Evolutionary conservation across 1,284 basidiomycete genomes (phyloP), one percentile per base, ranked within the genome.

Genomic region (Moesziomyces parantarcticus): DNA sequence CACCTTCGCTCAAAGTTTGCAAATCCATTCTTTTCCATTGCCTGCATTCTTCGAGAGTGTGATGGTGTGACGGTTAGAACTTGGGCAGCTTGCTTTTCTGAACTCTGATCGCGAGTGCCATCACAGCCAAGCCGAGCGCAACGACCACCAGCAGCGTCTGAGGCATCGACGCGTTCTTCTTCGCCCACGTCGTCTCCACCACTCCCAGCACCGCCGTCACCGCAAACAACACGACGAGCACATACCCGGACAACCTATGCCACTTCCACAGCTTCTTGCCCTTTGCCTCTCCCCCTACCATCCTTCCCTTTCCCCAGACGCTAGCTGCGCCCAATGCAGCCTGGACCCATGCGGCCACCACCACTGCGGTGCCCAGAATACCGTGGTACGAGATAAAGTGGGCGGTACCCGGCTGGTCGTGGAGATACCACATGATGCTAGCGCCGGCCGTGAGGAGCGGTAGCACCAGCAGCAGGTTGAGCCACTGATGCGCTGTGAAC

Each of bases 361-460:
- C 65, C 9, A 58, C 56, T 9, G 45, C 43, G 1, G 69, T 61
- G 7, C 78, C 78, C 2, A 80, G 36, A 0, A 60, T 76, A 1
- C 78, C 78, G 45, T 80, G 78, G 56, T 74, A 80, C 13, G 53
- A 59, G 25, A 79, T 74, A 32, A 73, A 79, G 46, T 80, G 78
- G 9, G 43, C 21, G 3, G 70, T 40, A 23, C 36, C 43, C 8
- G 73, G 67, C 26, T 73, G 64, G 40, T 64, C 50, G 67, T 80
- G 78, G 6, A 80, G 58, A 46, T 79, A 76, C 63, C 64, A 80
- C 78, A 80, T 80, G 58, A 80, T 76, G 21, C 36, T 50, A 0
- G 76, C 77, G 2, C 77, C 78, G 0, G 58, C 71, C 2, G 78
- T 79, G 56, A 79, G 68, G 13, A 79, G 58, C 2, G 77, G 75